Conservation (phyloP, 805 yeast genomes). For the Wickerhamiella occidentalis region DNA sequence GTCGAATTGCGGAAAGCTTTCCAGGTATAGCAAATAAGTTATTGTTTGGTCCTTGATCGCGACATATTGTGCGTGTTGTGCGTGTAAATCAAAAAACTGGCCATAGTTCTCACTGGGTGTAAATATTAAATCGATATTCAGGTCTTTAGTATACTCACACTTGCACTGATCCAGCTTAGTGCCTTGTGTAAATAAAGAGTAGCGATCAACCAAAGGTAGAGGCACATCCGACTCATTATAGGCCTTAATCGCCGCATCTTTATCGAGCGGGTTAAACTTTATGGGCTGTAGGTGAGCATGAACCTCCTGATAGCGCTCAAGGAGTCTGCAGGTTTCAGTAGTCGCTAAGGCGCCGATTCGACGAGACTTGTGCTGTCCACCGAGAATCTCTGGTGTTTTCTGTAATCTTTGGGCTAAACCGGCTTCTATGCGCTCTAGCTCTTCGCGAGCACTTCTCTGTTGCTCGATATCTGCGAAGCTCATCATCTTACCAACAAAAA, state of each 20-base stretch:
- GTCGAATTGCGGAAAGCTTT: constrained; percentile 33
- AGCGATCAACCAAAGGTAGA: not conserved
- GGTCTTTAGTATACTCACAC: constrained; percentile 39
- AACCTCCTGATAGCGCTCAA: constrained; percentile 31
- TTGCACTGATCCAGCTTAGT: constrained; percentile 28
- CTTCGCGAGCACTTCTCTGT: constrained; percentile 29
- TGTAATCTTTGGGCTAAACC: constrained; percentile 50
- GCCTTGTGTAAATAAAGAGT: not conserved
- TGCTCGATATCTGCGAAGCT: constrained; percentile 17
- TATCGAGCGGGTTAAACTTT: not conserved
- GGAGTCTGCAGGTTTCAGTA: constrained; percentile 50
- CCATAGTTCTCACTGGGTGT: constrained; percentile 41
- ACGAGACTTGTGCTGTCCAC: constrained; percentile 30
- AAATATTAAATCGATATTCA: constrained; percentile 41
- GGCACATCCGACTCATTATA: not conserved
- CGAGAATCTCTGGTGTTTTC: constrained; percentile 15
- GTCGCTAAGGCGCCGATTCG: constrained; percentile 47
- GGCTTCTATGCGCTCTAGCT: constrained; percentile 57
- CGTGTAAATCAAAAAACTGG: constrained; percentile 38
- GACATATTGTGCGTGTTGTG: constrained; percentile 25
- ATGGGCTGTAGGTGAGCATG: not conserved
- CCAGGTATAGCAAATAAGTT: constrained; percentile 42
- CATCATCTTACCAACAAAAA: constrained; percentile 3
- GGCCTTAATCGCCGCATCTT: not conserved
- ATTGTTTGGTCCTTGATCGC: constrained; percentile 10